Evolutionary conservation across 2,329 filamentous ascomycete species (phyloP).

Genomic region (Fusarium liriodendri): DNA sequence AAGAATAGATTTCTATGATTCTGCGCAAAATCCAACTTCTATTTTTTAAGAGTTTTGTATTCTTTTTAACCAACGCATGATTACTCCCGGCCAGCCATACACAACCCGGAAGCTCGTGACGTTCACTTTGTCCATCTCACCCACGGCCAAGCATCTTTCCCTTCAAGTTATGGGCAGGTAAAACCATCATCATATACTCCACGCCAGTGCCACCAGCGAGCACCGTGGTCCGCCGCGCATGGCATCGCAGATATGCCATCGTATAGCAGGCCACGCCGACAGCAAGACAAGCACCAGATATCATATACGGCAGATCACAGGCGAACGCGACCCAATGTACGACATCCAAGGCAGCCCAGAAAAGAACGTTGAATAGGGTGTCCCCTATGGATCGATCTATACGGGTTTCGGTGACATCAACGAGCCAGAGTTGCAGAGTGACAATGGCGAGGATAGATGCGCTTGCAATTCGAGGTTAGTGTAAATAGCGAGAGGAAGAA

Average conservation of each 20-base stretch:
- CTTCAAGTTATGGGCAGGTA: neutral
- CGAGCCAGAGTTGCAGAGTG: neutral
- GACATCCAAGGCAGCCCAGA: neutral
- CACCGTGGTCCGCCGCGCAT: neutral
- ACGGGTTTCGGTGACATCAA: neutral
- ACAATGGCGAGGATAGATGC: neutral
- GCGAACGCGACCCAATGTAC: neutral
- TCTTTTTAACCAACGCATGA: neutral
- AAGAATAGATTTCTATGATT: too few relatives aligned
- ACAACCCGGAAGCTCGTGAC: neutral
- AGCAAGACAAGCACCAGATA: neutral
- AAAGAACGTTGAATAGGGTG: neutral
- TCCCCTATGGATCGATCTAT: neutral
- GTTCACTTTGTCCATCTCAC: neutral
- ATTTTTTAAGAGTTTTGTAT: too few relatives aligned
- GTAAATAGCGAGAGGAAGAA: too few relatives aligned
- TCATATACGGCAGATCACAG: neutral
- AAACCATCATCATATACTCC: neutral
- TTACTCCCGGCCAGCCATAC: neutral
- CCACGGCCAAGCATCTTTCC: neutral
- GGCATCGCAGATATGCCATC: neutral
- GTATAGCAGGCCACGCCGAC: neutral
- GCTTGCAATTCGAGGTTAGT: neutral
- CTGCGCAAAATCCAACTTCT: too few relatives aligned
- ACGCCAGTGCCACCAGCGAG: neutral